Conservation (phyloP, 164 flowering plant genomes). For the Magnolia kwangsiensis region DNA sequence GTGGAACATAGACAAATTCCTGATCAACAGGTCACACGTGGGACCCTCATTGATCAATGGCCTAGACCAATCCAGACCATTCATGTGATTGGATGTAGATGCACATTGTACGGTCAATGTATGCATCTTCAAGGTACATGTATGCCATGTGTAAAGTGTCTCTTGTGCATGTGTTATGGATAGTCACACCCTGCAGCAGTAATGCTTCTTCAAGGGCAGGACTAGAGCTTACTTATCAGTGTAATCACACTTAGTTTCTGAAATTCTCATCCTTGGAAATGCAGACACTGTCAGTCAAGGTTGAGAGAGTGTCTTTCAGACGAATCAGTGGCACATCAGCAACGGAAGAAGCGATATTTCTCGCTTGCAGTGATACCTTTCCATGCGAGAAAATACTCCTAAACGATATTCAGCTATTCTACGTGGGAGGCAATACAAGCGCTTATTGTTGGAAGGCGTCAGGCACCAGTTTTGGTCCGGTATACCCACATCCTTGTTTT, state of each 20-base stretch:
- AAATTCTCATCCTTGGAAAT: neutral
- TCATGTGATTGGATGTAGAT: no score
- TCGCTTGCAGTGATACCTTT: constrained; percentile 71
- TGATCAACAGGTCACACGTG: no score
- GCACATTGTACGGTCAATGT: no score
- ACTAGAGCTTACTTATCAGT: neutral
- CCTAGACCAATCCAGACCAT: no score
- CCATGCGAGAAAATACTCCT: constrained; percentile 66
- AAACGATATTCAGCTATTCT: constrained; percentile 50
- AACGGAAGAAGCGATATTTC: constrained; percentile 62
- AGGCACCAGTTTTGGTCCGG: constrained; percentile 50
- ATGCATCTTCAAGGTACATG: no score
- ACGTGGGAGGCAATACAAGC: constrained; percentile 31
- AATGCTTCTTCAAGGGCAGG: neutral
- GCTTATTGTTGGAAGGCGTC: constrained; percentile 80
- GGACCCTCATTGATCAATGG: no score
- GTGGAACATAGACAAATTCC: no score
- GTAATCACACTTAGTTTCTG: neutral
- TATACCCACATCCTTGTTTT: constrained; percentile 64
- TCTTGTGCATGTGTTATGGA: no score
- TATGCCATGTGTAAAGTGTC: no score
- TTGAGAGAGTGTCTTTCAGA: constrained; percentile 51
- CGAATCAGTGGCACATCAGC: constrained; percentile 77
- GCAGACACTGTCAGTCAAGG: constrained; percentile 71
- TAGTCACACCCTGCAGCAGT: no score